Base-by-base conservation (phyloP, 2,329 filamentous ascomycete species). In the Hypoxylon sp. region DNA sequence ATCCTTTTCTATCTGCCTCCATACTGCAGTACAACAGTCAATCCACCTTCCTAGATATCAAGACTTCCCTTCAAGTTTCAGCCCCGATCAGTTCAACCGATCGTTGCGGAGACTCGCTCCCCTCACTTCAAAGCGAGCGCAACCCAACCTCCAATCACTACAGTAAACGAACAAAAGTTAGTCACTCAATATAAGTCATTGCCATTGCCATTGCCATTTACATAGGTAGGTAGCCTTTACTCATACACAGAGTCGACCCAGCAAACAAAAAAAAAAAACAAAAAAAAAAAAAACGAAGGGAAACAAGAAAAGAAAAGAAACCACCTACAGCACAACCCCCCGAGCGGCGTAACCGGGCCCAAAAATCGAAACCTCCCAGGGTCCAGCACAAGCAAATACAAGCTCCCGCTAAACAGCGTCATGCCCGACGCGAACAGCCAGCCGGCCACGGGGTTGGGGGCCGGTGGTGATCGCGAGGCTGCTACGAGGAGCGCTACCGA, bases 281-380 rank as follows among this genome's bases (percentile, higher is more conserved):
- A 22, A 22, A 22, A 1, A 22, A 22, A 22, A 22, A 1, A 22
- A 22, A 22, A 22, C 19, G 3, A 22, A 22, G 31, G 11, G 26
- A 9, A 48, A 19, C 6, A 13, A 6, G 33, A 13, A 29, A 19
- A 48, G 17, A 24, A 33, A 13, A 35, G 10, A 10, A 14, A 26
- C 2, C n/a, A 71, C 68, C 35, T n/a, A 71, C 68, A 80, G 66
- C 85, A 90, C 54, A 90, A 71, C 0, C 90, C 89, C 0, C 89
- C 90, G 1, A 92, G 65, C 13, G 90, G 90, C 54, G 90, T 92
- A 11, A 91, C 85, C 0, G 90, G 90, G 0, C 90, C 90, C 69
- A 91, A 65, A 61, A 82, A 80, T 74, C 85, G 86, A 80, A 90
- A 90, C 29, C 84, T 80, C 73, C 86, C 83, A 19, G 89, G 86